Conservation (phyloP, 257 asterid species). For the Verbena officinalis region DNA sequence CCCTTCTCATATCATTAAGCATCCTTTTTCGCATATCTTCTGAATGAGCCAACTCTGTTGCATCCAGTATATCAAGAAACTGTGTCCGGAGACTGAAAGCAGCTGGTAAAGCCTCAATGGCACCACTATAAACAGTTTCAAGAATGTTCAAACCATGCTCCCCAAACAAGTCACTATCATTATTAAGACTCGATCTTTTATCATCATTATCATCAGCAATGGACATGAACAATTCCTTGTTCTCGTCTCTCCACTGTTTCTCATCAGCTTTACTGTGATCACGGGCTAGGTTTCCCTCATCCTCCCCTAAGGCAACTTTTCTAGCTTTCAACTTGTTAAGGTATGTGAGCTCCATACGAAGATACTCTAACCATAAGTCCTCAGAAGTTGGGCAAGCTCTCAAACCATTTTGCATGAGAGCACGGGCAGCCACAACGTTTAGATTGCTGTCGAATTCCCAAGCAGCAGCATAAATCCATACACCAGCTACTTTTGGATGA, state of each 20-base stretch:
- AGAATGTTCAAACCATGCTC: conserved; percentile 71
- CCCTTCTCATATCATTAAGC: conserved; percentile 66
- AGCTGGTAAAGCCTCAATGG: conserved; percentile 73
- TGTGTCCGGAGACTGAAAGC: conserved; percentile 67
- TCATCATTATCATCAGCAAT: conserved; percentile 55
- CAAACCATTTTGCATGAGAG: conserved; percentile 93
- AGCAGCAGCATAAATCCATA: conserved; percentile 97
- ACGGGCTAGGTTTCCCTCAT: conserved; percentile 41
- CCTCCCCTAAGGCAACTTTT: conserved; percentile 81
- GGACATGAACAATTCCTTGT: conserved; percentile 69
- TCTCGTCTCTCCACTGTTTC: conserved; percentile 71
- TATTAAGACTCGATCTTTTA: conserved; percentile 37
- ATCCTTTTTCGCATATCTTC: conserved; percentile 63
- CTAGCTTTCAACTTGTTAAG: conserved; percentile 85
- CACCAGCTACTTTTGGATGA: conserved; percentile 93
- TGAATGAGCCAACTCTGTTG: conserved; percentile 51
- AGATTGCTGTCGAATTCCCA: conserved; percentile 92
- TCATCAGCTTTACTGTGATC: conserved; percentile 49
- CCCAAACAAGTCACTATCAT: conserved; percentile 52
- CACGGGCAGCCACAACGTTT: conserved; percentile 86
- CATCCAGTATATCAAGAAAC: conserved; percentile 80
- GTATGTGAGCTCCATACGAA: conserved; percentile 94
- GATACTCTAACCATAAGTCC: conserved; percentile 93
- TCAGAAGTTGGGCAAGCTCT: conserved; percentile 88
- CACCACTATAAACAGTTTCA: conserved; percentile 61